phyloP scores from a whole-genome alignment of 2,329 filamentous ascomycete species.

The Fusarium buharicum region DNA sequence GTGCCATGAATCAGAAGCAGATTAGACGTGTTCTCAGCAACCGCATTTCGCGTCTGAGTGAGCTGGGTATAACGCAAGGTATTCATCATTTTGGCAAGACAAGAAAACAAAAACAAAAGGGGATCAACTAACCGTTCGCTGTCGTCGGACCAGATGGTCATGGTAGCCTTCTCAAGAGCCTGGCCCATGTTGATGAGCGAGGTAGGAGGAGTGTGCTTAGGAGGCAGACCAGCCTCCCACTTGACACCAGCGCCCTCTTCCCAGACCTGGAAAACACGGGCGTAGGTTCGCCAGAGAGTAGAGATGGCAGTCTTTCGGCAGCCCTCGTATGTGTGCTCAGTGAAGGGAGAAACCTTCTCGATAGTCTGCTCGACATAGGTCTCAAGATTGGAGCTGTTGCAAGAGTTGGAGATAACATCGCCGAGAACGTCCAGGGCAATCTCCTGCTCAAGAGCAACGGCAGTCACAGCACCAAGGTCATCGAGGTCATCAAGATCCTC shows the following conservation, averaged over 20 bases:
- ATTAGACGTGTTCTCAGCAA: slow-evolving; percentile 84
- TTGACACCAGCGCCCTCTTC: slow-evolving; percentile 79
- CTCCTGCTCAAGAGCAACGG: slow-evolving; percentile 94
- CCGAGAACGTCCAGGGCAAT: slow-evolving; percentile 95
- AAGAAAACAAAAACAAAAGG: slow-evolving; percentile 31
- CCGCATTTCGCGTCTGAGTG: slow-evolving; percentile 93
- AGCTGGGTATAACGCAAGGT: slow-evolving; percentile 97
- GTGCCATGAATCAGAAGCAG: slow-evolving; percentile 51
- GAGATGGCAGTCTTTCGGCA: slow-evolving; percentile 91
- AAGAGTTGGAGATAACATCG: slow-evolving; percentile 89
- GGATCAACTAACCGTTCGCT: slow-evolving; percentile 82
- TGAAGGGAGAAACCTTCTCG: slow-evolving; percentile 80
- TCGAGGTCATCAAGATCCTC: slow-evolving; percentile 86
- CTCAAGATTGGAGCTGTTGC: slow-evolving; percentile 75
- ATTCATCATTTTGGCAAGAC: slow-evolving; percentile 76
- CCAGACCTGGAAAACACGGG: slow-evolving; percentile 87
- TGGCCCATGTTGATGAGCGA: slow-evolving; percentile 88
- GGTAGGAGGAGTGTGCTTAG: slow-evolving; percentile 79
- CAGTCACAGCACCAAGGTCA: slow-evolving; percentile 86
- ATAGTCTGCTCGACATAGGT: slow-evolving; percentile 91
- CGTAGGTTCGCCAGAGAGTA: slow-evolving; percentile 93
- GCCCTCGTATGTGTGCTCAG: slow-evolving; percentile 91
- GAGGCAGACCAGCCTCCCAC: slow-evolving; percentile 88
- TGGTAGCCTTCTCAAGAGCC: slow-evolving; percentile 83
- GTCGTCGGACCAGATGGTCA: slow-evolving; percentile 89